Evolutionary conservation across 2,329 filamentous ascomycete species (phyloP).

Genomic region (Diaporthe citriasiana): DNA sequence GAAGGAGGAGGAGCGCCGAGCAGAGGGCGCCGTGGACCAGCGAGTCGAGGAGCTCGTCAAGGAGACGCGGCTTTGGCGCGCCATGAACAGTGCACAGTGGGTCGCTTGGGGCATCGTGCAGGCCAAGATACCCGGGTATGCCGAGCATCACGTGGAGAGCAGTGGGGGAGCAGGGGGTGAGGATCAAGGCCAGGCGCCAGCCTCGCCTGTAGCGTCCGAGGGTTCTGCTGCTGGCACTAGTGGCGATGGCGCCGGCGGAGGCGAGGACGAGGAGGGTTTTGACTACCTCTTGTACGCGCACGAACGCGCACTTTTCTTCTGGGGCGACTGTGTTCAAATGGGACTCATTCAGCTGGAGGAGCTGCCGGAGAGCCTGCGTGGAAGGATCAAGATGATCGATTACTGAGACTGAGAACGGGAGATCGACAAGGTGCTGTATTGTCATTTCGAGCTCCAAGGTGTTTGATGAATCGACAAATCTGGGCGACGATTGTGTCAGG

Average conservation of each 20-base stretch:
- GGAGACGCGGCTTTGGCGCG: constrained; percentile 87
- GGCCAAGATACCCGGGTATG: constrained; percentile 83
- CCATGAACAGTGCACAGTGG: constrained; percentile 92
- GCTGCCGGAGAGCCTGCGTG: constrained; percentile 76
- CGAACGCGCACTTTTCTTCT: constrained; percentile 92
- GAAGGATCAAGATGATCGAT: constrained; percentile 78
- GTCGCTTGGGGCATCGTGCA: constrained; percentile 97
- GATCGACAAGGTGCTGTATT: neutral
- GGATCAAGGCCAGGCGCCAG: constrained; percentile 31
- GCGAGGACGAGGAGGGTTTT: constrained; percentile 80
- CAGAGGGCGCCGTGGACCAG: constrained; percentile 46
- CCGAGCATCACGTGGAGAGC: constrained; percentile 57
- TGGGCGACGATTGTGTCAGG: neutral
- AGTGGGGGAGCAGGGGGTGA: constrained; percentile 50
- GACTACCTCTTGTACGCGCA: constrained; percentile 95
- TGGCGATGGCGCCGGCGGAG: constrained; percentile 53
- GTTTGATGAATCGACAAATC: neutral
- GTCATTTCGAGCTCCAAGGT: neutral
- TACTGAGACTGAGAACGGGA: constrained; percentile 60
- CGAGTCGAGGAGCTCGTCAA: constrained; percentile 76
- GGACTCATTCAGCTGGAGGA: constrained; percentile 83
- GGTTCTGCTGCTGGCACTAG: constrained; percentile 47
- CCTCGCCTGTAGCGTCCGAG: constrained; percentile 38
- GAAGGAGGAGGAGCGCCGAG: constrained; percentile 72
- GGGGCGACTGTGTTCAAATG: constrained; percentile 87